Conservation (phyloP, 306 rosid species). For the Fragaria nilgerrensis region DNA sequence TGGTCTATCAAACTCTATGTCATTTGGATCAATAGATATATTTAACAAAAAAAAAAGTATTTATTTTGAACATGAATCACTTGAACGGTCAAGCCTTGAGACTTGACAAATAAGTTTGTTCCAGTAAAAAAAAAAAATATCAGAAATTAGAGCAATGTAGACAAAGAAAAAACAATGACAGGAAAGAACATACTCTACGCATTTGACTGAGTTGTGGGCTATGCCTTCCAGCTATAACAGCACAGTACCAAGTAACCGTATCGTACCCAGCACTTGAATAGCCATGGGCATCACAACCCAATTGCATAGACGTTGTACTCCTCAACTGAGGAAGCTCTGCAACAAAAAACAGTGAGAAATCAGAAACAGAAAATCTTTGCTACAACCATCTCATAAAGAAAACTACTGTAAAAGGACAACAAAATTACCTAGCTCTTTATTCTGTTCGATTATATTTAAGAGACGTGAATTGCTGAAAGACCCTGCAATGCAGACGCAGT, state of each 20-base stretch:
- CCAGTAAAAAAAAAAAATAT: background rate
- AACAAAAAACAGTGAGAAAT: constrained; percentile 18
- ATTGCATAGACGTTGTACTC: constrained; percentile 74
- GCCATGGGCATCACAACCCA: constrained; percentile 88
- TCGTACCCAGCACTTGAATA: constrained; percentile 89
- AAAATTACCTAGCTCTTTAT: constrained; percentile 69
- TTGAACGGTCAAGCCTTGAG: background rate
- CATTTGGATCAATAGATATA: constrained; percentile 37
- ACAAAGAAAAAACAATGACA: constrained; percentile 24
- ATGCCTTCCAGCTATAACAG: constrained; percentile 73
- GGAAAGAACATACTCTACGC: constrained; percentile 69
- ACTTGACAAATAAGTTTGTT: background rate
- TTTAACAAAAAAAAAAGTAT: background rate
- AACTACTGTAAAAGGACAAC: background rate
- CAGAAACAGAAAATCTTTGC: background rate
- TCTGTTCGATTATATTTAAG: constrained; percentile 62
- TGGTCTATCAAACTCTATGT: constrained; percentile 55
- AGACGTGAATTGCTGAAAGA: constrained; percentile 50
- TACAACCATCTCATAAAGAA: background rate
- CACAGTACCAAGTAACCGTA: constrained; percentile 84
- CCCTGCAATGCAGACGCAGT: constrained; percentile 48
- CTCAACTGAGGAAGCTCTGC: constrained; percentile 78
- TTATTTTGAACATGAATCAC: background rate
- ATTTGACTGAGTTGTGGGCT: constrained; percentile 68
- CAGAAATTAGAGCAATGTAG: background rate